A percentile compares a stretch with the other conserved stretches of the same genome.
phyloP scores from a whole-genome alignment of 441 rosid species.

The Omphalea diandra region DNA sequence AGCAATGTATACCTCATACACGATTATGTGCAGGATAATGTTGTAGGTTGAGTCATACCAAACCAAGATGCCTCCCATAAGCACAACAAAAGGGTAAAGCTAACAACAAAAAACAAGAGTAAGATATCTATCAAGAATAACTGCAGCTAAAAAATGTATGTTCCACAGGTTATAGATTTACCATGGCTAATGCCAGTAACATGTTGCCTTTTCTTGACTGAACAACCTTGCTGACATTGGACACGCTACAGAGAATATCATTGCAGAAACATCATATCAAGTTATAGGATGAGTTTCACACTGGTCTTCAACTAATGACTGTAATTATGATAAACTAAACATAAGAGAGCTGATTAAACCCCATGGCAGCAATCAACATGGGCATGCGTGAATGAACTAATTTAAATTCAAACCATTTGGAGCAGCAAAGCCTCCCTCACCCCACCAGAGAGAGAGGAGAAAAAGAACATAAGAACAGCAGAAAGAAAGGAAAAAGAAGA shows the following conservation, averaged over 20 bases:
- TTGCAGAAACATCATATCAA: neutral
- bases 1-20: constrained; percentile 15
- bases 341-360: too few species aligned
- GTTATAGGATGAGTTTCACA: constrained; percentile 19
- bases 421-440: neutral
- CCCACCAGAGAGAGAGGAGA: neutral
- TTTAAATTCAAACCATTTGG: neutral
- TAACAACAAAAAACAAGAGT: constrained; percentile 36
- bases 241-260: constrained; percentile 42
- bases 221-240: constrained; percentile 72
- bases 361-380: too few species aligned
- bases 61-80: constrained; percentile 68
- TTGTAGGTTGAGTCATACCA: constrained; percentile 48
- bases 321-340: too few species aligned
- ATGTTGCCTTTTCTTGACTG: constrained; percentile 82
- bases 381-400: constrained; percentile 4
- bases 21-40: constrained; percentile 11
- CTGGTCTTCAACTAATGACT: neutral
- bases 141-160: neutral
- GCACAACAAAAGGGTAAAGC: constrained; percentile 76
- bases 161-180: constrained; percentile 27
- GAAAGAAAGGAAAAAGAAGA: neutral
- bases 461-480: neutral
- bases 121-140: constrained; percentile 15
- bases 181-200: constrained; percentile 89